A percentile compares a stretch with the other conserved stretches of the same genome.
Conservation (phyloP, 257 asterid genomes). For the Rauvolfia tetraphylla region DNA sequence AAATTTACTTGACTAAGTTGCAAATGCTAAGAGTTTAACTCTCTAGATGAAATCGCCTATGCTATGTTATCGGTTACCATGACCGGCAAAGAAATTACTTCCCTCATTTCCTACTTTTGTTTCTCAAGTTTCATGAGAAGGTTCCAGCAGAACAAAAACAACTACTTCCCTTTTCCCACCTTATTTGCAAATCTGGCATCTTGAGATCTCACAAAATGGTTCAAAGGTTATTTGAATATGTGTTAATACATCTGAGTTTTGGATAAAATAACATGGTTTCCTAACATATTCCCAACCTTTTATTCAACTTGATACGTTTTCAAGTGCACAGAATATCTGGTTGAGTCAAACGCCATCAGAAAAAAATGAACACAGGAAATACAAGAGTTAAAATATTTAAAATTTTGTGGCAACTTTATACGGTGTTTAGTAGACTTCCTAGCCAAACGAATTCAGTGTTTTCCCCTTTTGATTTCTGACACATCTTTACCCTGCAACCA, state of each 20-base stretch:
- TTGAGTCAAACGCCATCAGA: neutral
- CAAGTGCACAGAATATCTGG: neutral
- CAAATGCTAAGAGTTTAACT: neutral
- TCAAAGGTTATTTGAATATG: neutral
- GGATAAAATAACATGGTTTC: too few relatives aligned
- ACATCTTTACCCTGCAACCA: too few relatives aligned
- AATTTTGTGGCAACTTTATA: too few relatives aligned
- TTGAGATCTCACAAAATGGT: too few relatives aligned
- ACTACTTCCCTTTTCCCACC: neutral
- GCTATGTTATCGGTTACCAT: too few relatives aligned
- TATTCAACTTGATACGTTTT: neutral
- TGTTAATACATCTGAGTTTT: too few relatives aligned
- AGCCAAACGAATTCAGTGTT: too few relatives aligned
- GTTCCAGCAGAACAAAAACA: neutral
- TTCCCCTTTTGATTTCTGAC: too few relatives aligned
- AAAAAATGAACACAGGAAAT: neutral
- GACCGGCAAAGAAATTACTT: neutral
- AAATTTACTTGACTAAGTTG: neutral
- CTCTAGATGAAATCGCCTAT: neutral
- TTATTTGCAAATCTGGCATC: neutral
- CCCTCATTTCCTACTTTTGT: neutral
- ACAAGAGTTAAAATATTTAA: too few relatives aligned
- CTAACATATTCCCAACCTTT: neutral
- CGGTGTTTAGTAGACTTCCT: too few relatives aligned
- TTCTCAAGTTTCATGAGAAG: neutral